phyloP scores from a whole-genome alignment of 495 filamentous ascomycete species.

The Tuber melanosporum region DNA sequence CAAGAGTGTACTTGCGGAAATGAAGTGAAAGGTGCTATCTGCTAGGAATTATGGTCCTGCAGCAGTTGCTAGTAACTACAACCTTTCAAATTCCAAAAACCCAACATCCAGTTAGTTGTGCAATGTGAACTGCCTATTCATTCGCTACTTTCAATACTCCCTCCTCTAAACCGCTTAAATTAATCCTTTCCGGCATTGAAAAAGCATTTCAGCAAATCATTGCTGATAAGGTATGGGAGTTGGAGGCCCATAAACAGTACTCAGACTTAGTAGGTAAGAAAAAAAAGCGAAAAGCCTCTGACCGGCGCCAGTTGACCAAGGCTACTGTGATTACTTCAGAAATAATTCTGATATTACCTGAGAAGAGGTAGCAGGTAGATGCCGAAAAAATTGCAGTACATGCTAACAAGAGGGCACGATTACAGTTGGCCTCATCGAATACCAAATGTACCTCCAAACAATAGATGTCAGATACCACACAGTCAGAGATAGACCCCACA shows the following conservation, averaged over 20 bases:
- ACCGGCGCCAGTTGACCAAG: too few relatives aligned
- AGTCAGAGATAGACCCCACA: not conserved
- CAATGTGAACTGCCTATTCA: not conserved
- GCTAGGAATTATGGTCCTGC: too few relatives aligned
- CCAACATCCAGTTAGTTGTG: not conserved
- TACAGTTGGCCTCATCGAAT: not conserved
- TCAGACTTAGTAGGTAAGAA: not conserved
- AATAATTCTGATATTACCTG: too few relatives aligned
- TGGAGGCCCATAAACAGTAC: not conserved
- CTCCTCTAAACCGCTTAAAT: not conserved
- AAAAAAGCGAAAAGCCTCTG: not conserved
- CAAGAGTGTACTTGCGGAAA: not conserved
- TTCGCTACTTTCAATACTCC: not conserved
- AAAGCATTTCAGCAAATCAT: not conserved
- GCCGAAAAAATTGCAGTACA: accelerated
- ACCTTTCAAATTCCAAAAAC: not conserved
- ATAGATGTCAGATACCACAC: too few relatives aligned
- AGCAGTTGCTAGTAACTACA: too few relatives aligned
- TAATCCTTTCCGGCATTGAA: not conserved
- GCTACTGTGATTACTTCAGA: too few relatives aligned
- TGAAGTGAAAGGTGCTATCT: not conserved
- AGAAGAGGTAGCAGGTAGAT: too few relatives aligned
- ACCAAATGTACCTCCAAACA: not conserved
- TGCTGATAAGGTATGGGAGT: not conserved
- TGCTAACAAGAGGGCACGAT: not conserved